A percentile compares a stretch with the other conserved stretches of the same genome.
Conservation (phyloP, 2,329 filamentous ascomycete genomes). For the Xylaria sp. region DNA sequence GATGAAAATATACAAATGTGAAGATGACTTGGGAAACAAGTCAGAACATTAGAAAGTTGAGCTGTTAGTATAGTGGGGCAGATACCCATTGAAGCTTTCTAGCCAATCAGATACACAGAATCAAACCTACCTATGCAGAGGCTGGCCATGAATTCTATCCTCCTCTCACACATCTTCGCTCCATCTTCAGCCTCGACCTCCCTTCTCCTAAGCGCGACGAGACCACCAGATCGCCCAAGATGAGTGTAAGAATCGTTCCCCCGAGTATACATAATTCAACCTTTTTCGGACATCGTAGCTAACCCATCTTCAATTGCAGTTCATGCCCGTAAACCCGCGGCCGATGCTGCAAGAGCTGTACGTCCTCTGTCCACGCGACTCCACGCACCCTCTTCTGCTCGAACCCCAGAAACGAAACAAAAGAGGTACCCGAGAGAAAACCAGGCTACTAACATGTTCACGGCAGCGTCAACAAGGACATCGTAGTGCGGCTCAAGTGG, state of each 20-base stretch:
- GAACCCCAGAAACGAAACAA: neutral
- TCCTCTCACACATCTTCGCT: slow-evolving; percentile 19
- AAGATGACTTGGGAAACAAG: neutral
- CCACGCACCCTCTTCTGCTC: slow-evolving; percentile 10
- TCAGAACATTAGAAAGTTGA: neutral
- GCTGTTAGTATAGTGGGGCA: slow-evolving; percentile 18
- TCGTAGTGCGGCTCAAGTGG: slow-evolving; percentile 96
- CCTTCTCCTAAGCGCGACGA: slow-evolving; percentile 33
- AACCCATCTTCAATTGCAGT: slow-evolving; percentile 57
- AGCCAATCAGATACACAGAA: slow-evolving; percentile 26
- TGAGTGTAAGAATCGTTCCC: slow-evolving; percentile 49
- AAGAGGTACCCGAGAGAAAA: neutral
- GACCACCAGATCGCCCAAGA: slow-evolving; percentile 43
- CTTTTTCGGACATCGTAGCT: neutral
- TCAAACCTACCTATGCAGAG: slow-evolving; percentile 6
- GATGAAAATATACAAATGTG: neutral
- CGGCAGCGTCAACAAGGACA: slow-evolving; percentile 88
- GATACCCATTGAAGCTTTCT: slow-evolving; percentile 8
- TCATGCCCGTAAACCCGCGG: slow-evolving; percentile 95
- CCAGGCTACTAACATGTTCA: slow-evolving; percentile 3
- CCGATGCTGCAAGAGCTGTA: slow-evolving; percentile 95
- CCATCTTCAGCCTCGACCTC: slow-evolving; percentile 29
- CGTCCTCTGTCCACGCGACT: slow-evolving; percentile 45
- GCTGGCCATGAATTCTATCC: neutral
- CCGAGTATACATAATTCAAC: neutral